Conservation (phyloP, 1,284 basidiomycete genomes). For the Microbotryomycetes sp. region DNA sequence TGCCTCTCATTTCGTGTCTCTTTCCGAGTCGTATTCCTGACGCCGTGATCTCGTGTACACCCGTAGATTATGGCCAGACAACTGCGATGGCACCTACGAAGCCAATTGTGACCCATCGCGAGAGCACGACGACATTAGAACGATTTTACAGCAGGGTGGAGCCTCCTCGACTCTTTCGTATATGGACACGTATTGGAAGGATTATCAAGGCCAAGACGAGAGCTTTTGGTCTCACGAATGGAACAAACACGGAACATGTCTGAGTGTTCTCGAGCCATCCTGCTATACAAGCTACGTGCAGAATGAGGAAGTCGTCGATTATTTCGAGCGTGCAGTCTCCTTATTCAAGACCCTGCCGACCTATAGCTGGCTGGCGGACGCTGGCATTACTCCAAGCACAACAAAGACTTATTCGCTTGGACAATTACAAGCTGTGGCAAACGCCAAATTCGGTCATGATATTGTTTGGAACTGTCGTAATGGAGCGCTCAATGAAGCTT, state of each 20-base stretch:
- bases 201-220: slow-evolving; percentile 39
- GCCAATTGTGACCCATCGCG: slow-evolving; percentile 60
- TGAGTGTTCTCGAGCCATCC: slow-evolving; percentile 53
- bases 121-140: slow-evolving; percentile 54
- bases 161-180: slow-evolving; percentile 57
- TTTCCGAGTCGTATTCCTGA: too few species aligned
- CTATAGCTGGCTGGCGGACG: slow-evolving; percentile 60
- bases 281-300: slow-evolving; percentile 50
- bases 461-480: slow-evolving; percentile 47
- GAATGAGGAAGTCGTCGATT: slow-evolving; percentile 56
- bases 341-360: slow-evolving; percentile 65
- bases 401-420: slow-evolving; percentile 56
- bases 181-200: slow-evolving; percentile 51
- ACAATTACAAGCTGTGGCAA: slow-evolving; percentile 54
- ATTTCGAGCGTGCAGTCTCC: slow-evolving; percentile 59
- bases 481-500: slow-evolving; percentile 51
- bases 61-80: slow-evolving; percentile 39
- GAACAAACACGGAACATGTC: slow-evolving; percentile 62
- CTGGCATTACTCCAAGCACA: slow-evolving; percentile 61
- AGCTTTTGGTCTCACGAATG: slow-evolving; percentile 41
- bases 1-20: slow-evolving; percentile 4
- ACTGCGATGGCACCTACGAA: slow-evolving; percentile 61
- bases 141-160: slow-evolving; percentile 56
- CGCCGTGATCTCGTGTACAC: too few species aligned
- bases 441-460: slow-evolving; percentile 41